Evolutionary conservation across 805 yeast species (phyloP), one percentile per base, ranked within the genome.

Genomic region (Scheffersomyces ergatensis): DNA sequence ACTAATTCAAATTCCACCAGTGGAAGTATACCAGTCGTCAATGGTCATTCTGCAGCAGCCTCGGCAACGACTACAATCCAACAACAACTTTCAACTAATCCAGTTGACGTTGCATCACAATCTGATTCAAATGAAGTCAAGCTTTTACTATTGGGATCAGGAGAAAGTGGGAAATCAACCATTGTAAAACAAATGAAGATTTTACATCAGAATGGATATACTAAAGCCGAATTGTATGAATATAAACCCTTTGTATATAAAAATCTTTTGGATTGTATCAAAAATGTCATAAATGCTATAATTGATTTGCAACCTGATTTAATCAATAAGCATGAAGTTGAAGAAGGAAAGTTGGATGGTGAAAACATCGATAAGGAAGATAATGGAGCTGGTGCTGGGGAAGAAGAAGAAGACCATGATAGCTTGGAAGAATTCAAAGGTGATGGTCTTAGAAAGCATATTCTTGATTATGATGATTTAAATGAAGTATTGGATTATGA

Each of bases 161-260:
- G 98, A 13, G 95, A 85, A 55, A 74, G 83, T 46, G 95, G 95
- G 4, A 86, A 85, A 55, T 82, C 89, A 6, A 85, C 95, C 14
- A 80, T 85, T 39, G 77, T 86, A 39, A 86, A 85, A 58, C 95
- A 85, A 60, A 86, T 86, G 80, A 85, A 84, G 56, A 84, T 84
- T 43, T 67, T 84, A 37, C 88, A 85, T 55, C 85, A 83, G 55
- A 72, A 79, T 49, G 90, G 90, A 7, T 85, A 80, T 55, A 62
- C 82, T 38, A 67, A 81, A 60, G 82, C 83, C 35, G 97, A 89
- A 58, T 62, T 84, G 20, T 66, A 71, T 40, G 88, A 85, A 49
- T 86, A 85, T 62, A 80, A 80, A 55, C 88, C 92, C 0, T 82
- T 87, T 48, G 89, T 90, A 16, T 86, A 76, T 58, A 80, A 81